phyloP scores from a whole-genome alignment of 305 asterid species.

The Withania somnifera region DNA sequence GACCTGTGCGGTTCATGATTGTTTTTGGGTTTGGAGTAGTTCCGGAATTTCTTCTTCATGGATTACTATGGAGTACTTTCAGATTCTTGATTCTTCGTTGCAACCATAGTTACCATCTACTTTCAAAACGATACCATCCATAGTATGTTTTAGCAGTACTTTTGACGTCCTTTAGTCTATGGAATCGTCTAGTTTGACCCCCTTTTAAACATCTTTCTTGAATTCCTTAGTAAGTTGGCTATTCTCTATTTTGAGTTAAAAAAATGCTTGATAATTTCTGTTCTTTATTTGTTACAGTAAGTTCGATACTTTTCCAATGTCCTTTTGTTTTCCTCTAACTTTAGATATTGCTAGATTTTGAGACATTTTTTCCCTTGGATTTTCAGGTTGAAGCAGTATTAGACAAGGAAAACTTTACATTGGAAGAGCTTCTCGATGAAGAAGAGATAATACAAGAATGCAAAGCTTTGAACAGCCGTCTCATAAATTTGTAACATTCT shows the following conservation, averaged over 20 bases:
- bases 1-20: background rate
- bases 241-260: background rate
- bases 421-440: slow-evolving; percentile 98
- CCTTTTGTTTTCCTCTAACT: background rate
- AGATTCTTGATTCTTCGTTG: background rate
- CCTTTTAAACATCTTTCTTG: background rate
- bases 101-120: background rate
- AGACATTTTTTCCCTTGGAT: slow-evolving; percentile 8
- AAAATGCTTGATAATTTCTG: background rate
- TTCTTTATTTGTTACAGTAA: background rate
- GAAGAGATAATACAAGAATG: slow-evolving; percentile 99
- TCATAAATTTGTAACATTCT: slow-evolving; percentile 64
- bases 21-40: background rate
- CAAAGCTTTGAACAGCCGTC: slow-evolving; percentile 91
- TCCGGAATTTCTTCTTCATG: background rate
- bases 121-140: too few relatives aligned
- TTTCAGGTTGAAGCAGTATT: slow-evolving; percentile 80
- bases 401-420: slow-evolving; percentile 76
- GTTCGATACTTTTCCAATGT: background rate
- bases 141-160: background rate
- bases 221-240: background rate
- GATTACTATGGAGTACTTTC: background rate
- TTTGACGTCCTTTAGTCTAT: background rate
- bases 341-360: background rate
- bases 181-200: background rate